Conservation (phyloP, 1,139 yeast species). For the Kodamaea suecica region DNA sequence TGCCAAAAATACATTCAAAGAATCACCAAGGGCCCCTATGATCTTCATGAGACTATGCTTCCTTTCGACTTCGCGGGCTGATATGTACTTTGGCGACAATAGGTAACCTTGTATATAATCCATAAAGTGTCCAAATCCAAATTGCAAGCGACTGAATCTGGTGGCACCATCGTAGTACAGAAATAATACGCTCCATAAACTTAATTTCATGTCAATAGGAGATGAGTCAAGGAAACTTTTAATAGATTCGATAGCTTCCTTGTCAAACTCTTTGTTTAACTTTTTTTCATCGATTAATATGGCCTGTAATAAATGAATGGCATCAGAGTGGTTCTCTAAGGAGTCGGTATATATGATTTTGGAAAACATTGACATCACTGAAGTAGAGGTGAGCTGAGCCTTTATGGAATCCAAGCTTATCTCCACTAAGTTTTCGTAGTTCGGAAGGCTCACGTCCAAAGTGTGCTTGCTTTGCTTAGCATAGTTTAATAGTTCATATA, state of each 20-base stretch:
- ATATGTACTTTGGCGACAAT: slow-evolving; percentile 18
- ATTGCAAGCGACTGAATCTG: slow-evolving; percentile 39
- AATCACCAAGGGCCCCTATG: slow-evolving; percentile 47
- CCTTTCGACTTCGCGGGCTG: slow-evolving; percentile 12
- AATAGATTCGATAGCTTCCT: slow-evolving; percentile 43
- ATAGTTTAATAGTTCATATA: slow-evolving; percentile 21
- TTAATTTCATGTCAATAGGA: slow-evolving; percentile 63
- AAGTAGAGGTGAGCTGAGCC: slow-evolving; percentile 62
- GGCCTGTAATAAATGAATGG: slow-evolving; percentile 52
- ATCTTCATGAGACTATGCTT: slow-evolving; percentile 23
- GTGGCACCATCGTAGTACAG: slow-evolving; percentile 51
- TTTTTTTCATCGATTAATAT: slow-evolving; percentile 32
- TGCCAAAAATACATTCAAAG: slow-evolving; percentile 26
- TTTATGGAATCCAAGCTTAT: slow-evolving; percentile 51
- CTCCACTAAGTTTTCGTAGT: slow-evolving; percentile 58
- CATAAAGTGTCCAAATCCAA: slow-evolving; percentile 56
- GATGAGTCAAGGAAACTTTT: slow-evolving; percentile 57
- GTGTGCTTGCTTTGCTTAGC: slow-evolving; percentile 8
- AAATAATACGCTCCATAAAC: slow-evolving; percentile 73
- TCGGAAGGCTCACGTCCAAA: slow-evolving; percentile 29
- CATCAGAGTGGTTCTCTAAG: slow-evolving; percentile 37
- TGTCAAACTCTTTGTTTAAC: background rate
- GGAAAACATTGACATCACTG: slow-evolving; percentile 66
- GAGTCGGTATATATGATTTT: slow-evolving; percentile 46
- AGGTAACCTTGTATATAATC: slow-evolving; percentile 40